phyloP scores from a whole-genome alignment of 2,329 filamentous ascomycete genomes.

The Penicillium expansum region DNA sequence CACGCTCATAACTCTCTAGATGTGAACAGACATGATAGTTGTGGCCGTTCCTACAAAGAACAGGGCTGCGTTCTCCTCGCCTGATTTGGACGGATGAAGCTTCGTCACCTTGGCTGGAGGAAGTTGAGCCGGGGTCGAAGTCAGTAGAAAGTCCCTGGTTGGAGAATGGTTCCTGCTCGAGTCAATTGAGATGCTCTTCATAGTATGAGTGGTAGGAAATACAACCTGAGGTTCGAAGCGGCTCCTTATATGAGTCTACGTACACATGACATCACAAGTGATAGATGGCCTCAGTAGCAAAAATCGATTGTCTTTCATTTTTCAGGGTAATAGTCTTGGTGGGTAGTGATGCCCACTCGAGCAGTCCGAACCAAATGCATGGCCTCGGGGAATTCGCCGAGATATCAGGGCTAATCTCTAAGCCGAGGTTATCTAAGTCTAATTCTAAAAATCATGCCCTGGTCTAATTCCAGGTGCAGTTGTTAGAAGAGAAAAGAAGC shows the following conservation, averaged over 20 bases:
- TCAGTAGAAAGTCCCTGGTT: slow-evolving; percentile 36
- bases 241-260: background rate
- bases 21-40: slow-evolving; percentile 32
- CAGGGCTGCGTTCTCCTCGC: slow-evolving; percentile 37
- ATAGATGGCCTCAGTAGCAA: no score
- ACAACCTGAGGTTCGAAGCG: no score
- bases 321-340: no score
- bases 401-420: no score
- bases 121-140: slow-evolving; percentile 32
- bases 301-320: no score
- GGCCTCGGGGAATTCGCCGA: no score
- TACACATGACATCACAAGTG: background rate
- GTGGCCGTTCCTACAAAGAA: slow-evolving; percentile 44
- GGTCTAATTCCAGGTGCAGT: no score
- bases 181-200: slow-evolving; percentile 31
- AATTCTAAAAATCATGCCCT: no score
- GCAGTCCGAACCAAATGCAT: no score
- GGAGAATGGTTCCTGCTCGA: slow-evolving; percentile 38
- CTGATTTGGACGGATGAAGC: slow-evolving; percentile 39
- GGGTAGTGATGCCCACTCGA: no score
- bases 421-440: no score
- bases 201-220: background rate
- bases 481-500: no score
- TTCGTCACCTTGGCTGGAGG: slow-evolving; percentile 48
- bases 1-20: background rate